phyloP scores from a whole-genome alignment of 495 filamentous ascomycete species.

The Jackrogersella minutella region DNA sequence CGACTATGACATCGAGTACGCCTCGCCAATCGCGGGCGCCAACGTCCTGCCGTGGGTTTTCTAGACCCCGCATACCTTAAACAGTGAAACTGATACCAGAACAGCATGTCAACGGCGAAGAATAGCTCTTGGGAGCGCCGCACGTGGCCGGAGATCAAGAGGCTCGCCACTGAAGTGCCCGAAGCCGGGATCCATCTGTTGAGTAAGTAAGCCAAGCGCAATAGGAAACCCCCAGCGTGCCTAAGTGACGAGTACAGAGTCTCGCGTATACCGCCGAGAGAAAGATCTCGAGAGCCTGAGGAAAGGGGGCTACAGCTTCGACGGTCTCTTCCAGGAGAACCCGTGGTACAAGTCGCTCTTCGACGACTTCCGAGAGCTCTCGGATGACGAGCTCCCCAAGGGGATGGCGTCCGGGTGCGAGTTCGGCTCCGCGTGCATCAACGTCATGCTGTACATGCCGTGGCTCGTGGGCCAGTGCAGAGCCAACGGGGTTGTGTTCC shows the following conservation, averaged over 20 bases:
- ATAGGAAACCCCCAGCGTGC: neutral
- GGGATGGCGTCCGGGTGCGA: constrained; percentile 71
- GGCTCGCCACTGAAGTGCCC: constrained; percentile 73
- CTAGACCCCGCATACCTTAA: neutral
- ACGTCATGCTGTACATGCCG: constrained; percentile 85
- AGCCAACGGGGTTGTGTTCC: constrained; percentile 71
- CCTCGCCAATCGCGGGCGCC: constrained; percentile 94
- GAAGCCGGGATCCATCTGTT: constrained; percentile 93
- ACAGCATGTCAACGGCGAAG: constrained; percentile 49
- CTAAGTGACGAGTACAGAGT: constrained; percentile 42
- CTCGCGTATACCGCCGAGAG: constrained; percentile 52
- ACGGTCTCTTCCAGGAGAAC: constrained; percentile 64
- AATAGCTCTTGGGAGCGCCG: constrained; percentile 67
- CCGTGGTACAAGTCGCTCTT: constrained; percentile 88
- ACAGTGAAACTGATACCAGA: neutral
- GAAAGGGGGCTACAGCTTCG: constrained; percentile 51
- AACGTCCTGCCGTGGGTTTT: constrained; percentile 80
- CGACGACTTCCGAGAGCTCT: constrained; percentile 70
- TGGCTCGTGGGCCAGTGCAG: constrained; percentile 83
- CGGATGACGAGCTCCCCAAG: constrained; percentile 61
- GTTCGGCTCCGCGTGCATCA: constrained; percentile 90
- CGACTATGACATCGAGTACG: constrained; percentile 97
- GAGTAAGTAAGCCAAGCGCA: constrained; percentile 54
- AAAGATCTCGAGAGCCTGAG: constrained; percentile 45
- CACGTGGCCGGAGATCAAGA: constrained; percentile 72